phyloP scores from a whole-genome alignment of 306 rosid genomes.

The Trifolium subterraneum region DNA sequence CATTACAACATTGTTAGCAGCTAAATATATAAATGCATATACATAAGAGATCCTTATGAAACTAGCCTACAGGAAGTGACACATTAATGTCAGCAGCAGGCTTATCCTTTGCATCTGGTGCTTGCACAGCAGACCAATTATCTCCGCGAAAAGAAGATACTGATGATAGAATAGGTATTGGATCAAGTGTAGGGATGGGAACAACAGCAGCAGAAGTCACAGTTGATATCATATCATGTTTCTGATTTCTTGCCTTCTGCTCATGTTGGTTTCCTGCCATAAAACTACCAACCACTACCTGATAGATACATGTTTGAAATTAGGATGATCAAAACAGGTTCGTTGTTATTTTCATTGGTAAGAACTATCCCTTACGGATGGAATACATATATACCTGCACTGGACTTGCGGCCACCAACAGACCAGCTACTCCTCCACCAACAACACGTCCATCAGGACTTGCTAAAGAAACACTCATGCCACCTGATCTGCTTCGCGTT shows the following conservation, averaged over 20 bases:
- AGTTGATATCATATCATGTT: constrained; percentile 57
- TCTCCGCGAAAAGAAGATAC: constrained; percentile 66
- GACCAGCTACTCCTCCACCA: constrained; percentile 96
- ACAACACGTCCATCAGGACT: constrained; percentile 97
- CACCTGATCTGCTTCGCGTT: constrained; percentile 92
- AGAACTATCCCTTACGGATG: background rate
- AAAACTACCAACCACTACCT: constrained; percentile 97
- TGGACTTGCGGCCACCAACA: constrained; percentile 91
- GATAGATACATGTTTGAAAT: constrained; percentile 40
- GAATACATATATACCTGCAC: constrained; percentile 63
- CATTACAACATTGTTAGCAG: constrained; percentile 51
- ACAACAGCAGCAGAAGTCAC: constrained; percentile 58
- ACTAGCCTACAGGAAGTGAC: constrained; percentile 67
- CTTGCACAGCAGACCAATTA: constrained; percentile 72
- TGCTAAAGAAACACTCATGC: constrained; percentile 92
- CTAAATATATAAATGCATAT: constrained; percentile 31
- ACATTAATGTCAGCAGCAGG: constrained; percentile 74
- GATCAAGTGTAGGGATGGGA: constrained; percentile 73
- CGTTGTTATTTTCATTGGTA: no score
- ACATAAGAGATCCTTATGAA: constrained; percentile 15
- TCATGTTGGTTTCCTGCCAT: constrained; percentile 92
- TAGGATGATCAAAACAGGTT: background rate
- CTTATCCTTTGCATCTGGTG: constrained; percentile 59
- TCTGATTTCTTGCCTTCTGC: constrained; percentile 79
- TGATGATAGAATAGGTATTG: constrained; percentile 56